These are phyloP conservation scores for Tricholoma saponaceum DNA, from an alignment of 768 basidiomycete genomes.

Conservation along the genomic window DNA sequence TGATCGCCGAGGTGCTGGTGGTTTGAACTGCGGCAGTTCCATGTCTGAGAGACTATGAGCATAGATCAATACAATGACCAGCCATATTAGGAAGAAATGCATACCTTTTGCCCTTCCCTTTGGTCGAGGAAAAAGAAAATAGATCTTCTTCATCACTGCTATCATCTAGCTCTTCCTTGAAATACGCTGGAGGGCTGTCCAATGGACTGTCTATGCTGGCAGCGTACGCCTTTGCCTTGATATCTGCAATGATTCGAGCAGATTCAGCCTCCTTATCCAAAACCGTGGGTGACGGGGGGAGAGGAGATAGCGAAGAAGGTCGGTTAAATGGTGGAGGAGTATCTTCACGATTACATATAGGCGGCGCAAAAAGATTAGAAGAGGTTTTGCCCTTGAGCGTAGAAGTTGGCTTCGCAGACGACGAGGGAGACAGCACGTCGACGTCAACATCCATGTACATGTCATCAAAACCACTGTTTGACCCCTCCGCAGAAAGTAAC, in stretches of 20 bases:
- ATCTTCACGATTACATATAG: constrained; percentile 1
- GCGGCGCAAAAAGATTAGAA: constrained; percentile 6
- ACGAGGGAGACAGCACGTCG: constrained; percentile 1
- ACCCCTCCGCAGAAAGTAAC: constrained; percentile 6
- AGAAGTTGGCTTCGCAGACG: neutral
- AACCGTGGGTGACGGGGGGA: constrained; percentile 28
- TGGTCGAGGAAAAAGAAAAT: constrained; percentile 15
- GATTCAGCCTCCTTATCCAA: constrained; percentile 43
- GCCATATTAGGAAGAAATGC: neutral
- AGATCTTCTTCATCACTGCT: constrained; percentile 46
- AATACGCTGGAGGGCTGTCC: constrained; percentile 24
- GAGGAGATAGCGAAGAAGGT: constrained; percentile 10
- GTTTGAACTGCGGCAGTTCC: neutral
- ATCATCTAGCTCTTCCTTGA: constrained; percentile 44
- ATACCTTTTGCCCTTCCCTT: constrained; percentile 11
- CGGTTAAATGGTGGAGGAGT: constrained; percentile 20
- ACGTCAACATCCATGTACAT: constrained; percentile 11
- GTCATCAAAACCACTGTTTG: constrained; percentile 6
- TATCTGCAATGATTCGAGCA: constrained; percentile 55
- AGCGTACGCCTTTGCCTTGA: constrained; percentile 59
- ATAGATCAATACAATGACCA: neutral
- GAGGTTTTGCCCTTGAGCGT: neutral
- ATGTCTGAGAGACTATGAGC: neutral
- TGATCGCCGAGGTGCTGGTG: neutral
- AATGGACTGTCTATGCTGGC: constrained; percentile 43